Evolutionary conservation across 805 yeast species (phyloP), one percentile per base, ranked within the genome.

Genomic region (Suhomyces prunicola): DNA sequence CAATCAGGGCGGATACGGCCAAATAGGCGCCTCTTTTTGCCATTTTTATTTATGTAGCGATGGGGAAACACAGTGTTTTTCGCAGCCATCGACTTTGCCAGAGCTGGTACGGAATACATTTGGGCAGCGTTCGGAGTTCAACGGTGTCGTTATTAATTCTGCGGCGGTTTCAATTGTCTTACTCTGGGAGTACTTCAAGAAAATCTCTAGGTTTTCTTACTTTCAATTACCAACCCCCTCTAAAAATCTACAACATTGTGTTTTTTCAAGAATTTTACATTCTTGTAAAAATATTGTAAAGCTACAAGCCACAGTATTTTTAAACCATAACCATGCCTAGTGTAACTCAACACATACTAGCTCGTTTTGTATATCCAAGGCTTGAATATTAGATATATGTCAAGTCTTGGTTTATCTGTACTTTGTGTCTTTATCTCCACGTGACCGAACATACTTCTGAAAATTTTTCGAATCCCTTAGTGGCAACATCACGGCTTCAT

Each of bases 401-500:
- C 29, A 27, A 27, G 1, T 17, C 41, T 36, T 36, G 41, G 7
- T 9, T 10, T 15, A 13, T 17, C 10, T 17, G 17, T 9, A 15
- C 41, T 36, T 36, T 36, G 42, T 39, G 42, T 17, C 52, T 42
- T 42, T 26, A 24, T 36, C 26, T 23, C 39, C 52, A 40, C 47
- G 48, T 46, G 47, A 44, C 48, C 40, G 44, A 47, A 36, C 44
- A 48, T 29, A 27, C 27, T 31, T 27, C 31, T 29, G 50, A 46
- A 46, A 50, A 50, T 29, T 29, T 50, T 50, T 46, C 48, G 19
- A 42, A 22, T 24, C 19, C 19, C 27, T n/a, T 42, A 42, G 46
- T 42, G 46, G 46, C 46, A 23, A 42, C 46, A 22, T 42, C 46
- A 42, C 27, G 17, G 31, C 46, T 24, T 17, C 44, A 74, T 74